Evolutionary conservation across 129 eudicot species (phyloP).

Genomic region (Apium graveolens): DNA sequence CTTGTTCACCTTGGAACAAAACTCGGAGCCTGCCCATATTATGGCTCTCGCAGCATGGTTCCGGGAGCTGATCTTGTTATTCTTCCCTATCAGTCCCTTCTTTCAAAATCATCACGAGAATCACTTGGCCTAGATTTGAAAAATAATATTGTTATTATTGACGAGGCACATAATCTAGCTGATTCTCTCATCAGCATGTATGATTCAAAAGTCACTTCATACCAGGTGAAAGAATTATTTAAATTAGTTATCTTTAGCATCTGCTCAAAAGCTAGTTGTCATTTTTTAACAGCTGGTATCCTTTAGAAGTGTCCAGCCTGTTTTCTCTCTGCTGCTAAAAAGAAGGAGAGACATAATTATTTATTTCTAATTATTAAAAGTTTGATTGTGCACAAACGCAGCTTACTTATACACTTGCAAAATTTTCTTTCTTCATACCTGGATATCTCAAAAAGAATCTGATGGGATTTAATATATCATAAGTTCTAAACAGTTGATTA

Average conservation of each 20-base stretch:
- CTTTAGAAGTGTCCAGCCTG: background rate
- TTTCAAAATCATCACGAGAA: slow-evolving; percentile 90
- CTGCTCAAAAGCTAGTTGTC: background rate
- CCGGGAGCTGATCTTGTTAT: slow-evolving; percentile 86
- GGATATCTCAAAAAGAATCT: background rate
- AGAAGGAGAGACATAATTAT: background rate
- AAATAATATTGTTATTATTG: slow-evolving; percentile 70
- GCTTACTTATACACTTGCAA: background rate
- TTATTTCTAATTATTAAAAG: background rate
- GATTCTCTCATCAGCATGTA: slow-evolving; percentile 96
- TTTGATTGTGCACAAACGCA: background rate
- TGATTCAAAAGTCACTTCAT: slow-evolving; percentile 63
- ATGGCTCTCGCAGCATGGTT: slow-evolving; percentile 86
- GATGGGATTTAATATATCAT: background rate
- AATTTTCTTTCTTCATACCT: background rate
- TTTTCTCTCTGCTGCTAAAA: background rate
- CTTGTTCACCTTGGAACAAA: slow-evolving; percentile 69
- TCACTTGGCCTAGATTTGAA: slow-evolving; percentile 81
- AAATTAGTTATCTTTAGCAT: background rate
- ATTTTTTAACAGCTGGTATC: background rate
- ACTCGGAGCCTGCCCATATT: slow-evolving; percentile 83
- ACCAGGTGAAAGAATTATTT: slow-evolving; percentile 48
- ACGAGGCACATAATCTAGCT: slow-evolving; percentile 96
- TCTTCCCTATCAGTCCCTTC: slow-evolving; percentile 96
- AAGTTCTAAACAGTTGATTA: slow-evolving; percentile 11